Evolutionary conservation across 306 rosid genomes (phyloP), one percentile per base, ranked within the genome.

Genomic region (Rubus parviflorus): DNA sequence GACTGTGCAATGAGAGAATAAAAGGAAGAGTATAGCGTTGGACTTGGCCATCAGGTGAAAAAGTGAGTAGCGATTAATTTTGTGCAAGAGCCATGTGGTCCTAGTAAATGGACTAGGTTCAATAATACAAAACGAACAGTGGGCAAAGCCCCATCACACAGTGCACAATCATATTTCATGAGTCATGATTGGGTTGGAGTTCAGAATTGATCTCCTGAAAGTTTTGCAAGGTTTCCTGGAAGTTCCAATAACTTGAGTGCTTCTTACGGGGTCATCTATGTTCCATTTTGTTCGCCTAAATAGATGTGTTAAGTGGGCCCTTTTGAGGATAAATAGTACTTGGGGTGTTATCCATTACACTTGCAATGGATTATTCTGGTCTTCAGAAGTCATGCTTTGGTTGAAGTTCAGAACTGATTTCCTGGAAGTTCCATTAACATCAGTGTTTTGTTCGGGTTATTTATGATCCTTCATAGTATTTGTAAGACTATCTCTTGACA

Each of bases 1-100:
- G 42, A 63, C 46, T 14, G 69, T 37, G 37, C 22, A 63, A 38
- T 38, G 46, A 63, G 69, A 63, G 22, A 16, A 38, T 17, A 63
- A 22, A 37, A 63, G 45, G 4, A 63, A 15, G 69, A 37, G 46
- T 37, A 30, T 37, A 7, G 30, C 0, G 13, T 38, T 19, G 69
- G 46, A 41, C 23, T 64, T 38, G 66, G 30, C 16, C 66, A 9
- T 57, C 63, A 23, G 11, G 66, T 30, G 42, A 61, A 30, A 15
- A 61, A 23, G 42, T 61, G 41, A 61, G 41, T 61, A 8, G 23
- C 67, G 9, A 63, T 63, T 4, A 37, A 2, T 5, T 0, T 30
- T 61, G 67, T 13, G 41, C 42, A 61, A 62, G 47, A 63, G 40
- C 68, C 68, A 35, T 37, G 42, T 62, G 67, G 19, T 62, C 67